Base-by-base conservation (phyloP, 768 basidiomycete genomes). In the Omphalotus guepiniiformis region DNA sequence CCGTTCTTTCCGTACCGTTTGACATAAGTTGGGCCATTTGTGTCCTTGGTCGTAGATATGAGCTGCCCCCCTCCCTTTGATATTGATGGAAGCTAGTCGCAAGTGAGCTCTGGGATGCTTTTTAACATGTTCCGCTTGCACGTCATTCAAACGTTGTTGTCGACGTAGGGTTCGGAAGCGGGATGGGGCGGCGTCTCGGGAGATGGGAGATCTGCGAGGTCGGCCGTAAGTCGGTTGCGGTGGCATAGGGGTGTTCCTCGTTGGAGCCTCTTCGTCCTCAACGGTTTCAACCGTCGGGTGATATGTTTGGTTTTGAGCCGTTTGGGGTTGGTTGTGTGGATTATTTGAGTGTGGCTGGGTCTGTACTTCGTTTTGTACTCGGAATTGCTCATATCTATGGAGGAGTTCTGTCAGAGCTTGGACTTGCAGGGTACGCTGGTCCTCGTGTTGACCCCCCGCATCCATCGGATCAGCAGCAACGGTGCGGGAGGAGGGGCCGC, bases 1-100 rank as follows among this genome's bases (percentile, higher is more conserved):
- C 7, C 50, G 35, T 1, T 59, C 3, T 3, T 58, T 47, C 7
- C 40, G 21, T 4, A 63, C 25, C 0, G 51, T 26, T 11, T 34
- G 45, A 27, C 55, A 49, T 4, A 63, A 32, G 4, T 38, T 26
- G 18, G 26, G n/a, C 54, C 59, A 63, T 48, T 63, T 63, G 29
- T 55, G 23, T 6, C 42, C 23, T 1, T n/a, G 34, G 2, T 35
- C 21, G 18, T 3, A 23, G 12, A 43, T 48, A 1, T 30, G 39
- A 2, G 30, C 2, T 5, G 38, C 34, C 15, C 29, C 51, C 6
- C 53, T 19, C 0, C 59, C 57, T 12, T 42, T 54, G 6, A 60
- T 55, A 19, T 58, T 60, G 8, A 53, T 38, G 2, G 53, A 51
- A 0, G 47, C 48, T 2, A 53, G 18, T 11, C 44, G 46, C 1